Base-by-base conservation (phyloP, 2,329 filamentous ascomycete genomes). In the Monilinia laxa region DNA sequence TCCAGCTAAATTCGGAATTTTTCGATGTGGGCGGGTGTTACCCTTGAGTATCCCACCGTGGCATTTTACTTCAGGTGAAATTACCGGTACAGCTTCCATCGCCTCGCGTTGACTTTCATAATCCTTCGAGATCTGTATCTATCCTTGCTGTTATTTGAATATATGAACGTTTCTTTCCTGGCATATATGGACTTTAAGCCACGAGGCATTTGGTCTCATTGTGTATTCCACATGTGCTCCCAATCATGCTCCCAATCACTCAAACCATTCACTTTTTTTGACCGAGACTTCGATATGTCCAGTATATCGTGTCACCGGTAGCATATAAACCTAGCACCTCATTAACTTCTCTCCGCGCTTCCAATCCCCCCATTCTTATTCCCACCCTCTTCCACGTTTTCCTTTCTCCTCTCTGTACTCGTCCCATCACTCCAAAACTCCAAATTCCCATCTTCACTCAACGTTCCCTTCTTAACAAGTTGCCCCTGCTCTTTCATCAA, bases 341-440 rank as follows among this genome's bases (percentile, higher is more conserved):
- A n/a, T 14, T 45, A 18, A 28, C 53, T 20, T 14, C 11, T 14
- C 35, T 28, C 38, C 49, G 9, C 28, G 11, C 10, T 10, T 7
- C 20, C 53, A 38, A 49, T 45, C 14, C 12, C 20, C 23, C 38
- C 38, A 12, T 54, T 40, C 23, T 16, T n/a, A 28, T 7, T 5
- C 10, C 7, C 40, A 1, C 38, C 54, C 1, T 53, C 55, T 31
- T 7, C 45, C 11, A 35, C 31, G 31, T 35, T 35, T 16, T 67
- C 63, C 59, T 65, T 56, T 25, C 47, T 53, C 40, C 71, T 70
- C 67, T 71, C 67, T 3, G 68, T 76, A 25, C 59, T 68, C 49
- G 63, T 73, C 23, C 73, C 74, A 71, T 96, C 91, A 40, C 91
- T 89, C 90, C 93, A 97, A 72, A 97, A 95, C 77, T 98, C 94